These are phyloP conservation scores for Claviceps capensis DNA, from an alignment of 2,329 filamentous ascomycete genomes.

Conservation along the genomic window DNA sequence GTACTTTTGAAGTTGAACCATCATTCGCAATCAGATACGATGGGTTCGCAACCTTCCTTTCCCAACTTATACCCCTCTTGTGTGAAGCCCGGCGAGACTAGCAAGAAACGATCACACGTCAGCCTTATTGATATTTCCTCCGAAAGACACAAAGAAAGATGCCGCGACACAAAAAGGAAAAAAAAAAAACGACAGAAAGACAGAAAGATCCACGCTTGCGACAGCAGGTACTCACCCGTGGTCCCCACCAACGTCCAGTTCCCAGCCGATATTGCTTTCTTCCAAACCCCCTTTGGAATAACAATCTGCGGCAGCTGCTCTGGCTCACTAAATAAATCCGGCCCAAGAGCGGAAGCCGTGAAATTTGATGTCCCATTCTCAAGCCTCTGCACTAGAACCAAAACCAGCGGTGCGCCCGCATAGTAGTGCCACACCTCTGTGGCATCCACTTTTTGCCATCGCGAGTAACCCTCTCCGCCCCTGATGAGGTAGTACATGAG, in stretches of 20 bases:
- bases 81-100: not conserved
- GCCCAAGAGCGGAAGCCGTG: slow-evolving; percentile 29
- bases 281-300: slow-evolving; percentile 28
- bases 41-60: not conserved
- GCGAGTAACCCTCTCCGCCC: slow-evolving; percentile 24
- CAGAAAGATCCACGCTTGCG: not conserved
- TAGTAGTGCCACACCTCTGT: slow-evolving; percentile 41
- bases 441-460: slow-evolving; percentile 35
- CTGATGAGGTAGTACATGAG: slow-evolving; percentile 40
- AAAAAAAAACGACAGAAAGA: not conserved
- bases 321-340: slow-evolving; percentile 21
- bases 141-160: too few relatives aligned
- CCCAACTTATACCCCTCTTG: not conserved
- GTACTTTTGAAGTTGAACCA: too few relatives aligned
- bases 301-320: slow-evolving; percentile 29
- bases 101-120: not conserved
- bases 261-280: slow-evolving; percentile 22
- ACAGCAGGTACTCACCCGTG: slow-evolving; percentile 6
- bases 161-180: not conserved
- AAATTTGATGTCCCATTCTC: too few relatives aligned
- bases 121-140: not conserved
- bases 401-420: slow-evolving; percentile 33
- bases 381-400: slow-evolving; percentile 24
- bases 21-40: not conserved
- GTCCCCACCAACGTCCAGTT: slow-evolving; percentile 33